phyloP scores from a whole-genome alignment of 2,329 filamentous ascomycete genomes.

The Ophiostoma ips region DNA sequence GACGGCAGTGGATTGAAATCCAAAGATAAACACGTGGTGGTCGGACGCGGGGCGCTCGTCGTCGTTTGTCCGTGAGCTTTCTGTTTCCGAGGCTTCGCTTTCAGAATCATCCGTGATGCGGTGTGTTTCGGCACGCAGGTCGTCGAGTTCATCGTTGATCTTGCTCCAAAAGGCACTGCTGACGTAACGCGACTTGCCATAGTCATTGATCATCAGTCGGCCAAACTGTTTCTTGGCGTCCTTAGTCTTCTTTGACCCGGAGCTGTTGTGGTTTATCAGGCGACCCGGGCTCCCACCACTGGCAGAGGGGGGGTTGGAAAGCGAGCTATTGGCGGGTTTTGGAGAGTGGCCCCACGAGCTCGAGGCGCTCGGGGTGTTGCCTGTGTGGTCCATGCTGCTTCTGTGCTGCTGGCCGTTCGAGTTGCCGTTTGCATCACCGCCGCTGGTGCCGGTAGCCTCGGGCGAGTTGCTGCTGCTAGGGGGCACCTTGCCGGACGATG shows the following conservation, averaged over 20 bases:
- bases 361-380: slow-evolving; percentile 3
- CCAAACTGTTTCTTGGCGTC: slow-evolving; percentile 44
- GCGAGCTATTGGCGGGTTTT: neutral
- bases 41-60: slow-evolving; percentile 26
- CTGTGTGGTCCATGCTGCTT: slow-evolving; percentile 4
- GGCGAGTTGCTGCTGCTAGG: slow-evolving; percentile 19
- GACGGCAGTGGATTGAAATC: slow-evolving; percentile 57
- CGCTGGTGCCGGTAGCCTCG: neutral
- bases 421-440: neutral
- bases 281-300: slow-evolving; percentile 10
- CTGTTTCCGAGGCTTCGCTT: slow-evolving; percentile 45
- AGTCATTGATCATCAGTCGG: slow-evolving; percentile 55
- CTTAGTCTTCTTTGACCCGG: slow-evolving; percentile 15
- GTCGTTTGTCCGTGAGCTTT: slow-evolving; percentile 36
- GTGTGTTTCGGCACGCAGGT: slow-evolving; percentile 36
- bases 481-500: slow-evolving; percentile 20
- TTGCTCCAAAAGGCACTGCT: slow-evolving; percentile 67
- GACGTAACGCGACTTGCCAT: slow-evolving; percentile 55
- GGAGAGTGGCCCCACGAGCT: slow-evolving; percentile 8
- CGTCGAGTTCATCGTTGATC: slow-evolving; percentile 51
- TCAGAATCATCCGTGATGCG: slow-evolving; percentile 32
- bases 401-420: neutral
- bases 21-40: slow-evolving; percentile 60
- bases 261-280: slow-evolving; percentile 11
- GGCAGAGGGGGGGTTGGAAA: neutral